Base-by-base conservation (phyloP, 805 yeast species). In the Hanseniaspora occidentalis region DNA sequence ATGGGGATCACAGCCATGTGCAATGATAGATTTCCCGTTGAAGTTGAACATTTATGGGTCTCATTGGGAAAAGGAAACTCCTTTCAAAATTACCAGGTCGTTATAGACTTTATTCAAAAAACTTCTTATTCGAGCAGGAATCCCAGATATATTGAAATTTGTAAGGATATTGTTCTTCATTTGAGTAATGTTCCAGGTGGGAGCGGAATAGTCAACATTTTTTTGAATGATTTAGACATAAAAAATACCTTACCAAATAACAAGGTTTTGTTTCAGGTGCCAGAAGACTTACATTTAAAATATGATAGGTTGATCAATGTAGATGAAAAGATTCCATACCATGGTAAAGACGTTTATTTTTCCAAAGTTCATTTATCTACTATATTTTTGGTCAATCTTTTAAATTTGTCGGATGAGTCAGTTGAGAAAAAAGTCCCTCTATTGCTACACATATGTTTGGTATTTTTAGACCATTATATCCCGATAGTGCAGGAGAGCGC, bases 41-140 rank as follows among this genome's bases (percentile, higher is more conserved):
- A 86, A 50, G 84, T 92, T 9, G 96, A 88, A 56, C 94, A 94
- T 0, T 60, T 92, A 18, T 92, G 99, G 99, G 85, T 84, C 4
- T 89, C 96, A 0, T 64, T 92, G n/a, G 95, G 94, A 1, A 75
- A 72, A 38, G 84, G 81, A 4, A 70, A 72, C n/a, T 70, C 73
- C 22, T 69, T 73, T 23, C 68, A 64, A n/a, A 86, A 89, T 50
- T 78, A 79, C 17, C 76, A 76, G 35, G 77, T 74, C 1, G 81
- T 85, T 17, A 60, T 84, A 52, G 81, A 78, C 35, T 92, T 77
- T 52, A 65, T 85, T 35, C 65, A 84, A 35, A 69, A 68, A 18
- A 74, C 78, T 26, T 78, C 94, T 29, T 62, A 88, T 41, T 75
- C 76, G 31, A 67, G 80, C 38, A 73, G 84, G 44, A 83, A 78